Percentiles rank a stretch among this genome's conserved stretches.
phyloP scores from a whole-genome alignment of 176 grass and related monocot genomes.

The Saccharum officinarum region DNA sequence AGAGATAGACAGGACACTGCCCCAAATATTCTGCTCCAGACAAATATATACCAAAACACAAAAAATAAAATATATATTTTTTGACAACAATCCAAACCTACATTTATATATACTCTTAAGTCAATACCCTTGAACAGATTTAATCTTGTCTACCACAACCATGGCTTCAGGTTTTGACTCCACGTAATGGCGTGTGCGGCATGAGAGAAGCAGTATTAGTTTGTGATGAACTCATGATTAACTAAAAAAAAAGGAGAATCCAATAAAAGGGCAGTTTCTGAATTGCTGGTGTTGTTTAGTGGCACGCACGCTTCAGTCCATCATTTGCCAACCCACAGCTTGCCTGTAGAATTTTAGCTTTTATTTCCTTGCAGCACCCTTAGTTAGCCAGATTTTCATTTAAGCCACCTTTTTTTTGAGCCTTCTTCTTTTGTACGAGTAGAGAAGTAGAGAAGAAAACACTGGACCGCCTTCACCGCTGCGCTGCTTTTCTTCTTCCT shows the following conservation, averaged over 20 bases:
- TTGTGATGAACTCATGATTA: neutral
- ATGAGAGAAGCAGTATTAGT: neutral
- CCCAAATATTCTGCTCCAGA: conserved; percentile 24
- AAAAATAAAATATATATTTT: neutral
- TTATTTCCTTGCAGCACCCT: neutral
- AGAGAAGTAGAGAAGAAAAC: neutral
- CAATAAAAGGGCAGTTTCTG: neutral
- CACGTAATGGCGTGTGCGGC: neutral
- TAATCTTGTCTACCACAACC: neutral
- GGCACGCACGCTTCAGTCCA: conserved; percentile 46
- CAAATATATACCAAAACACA: neutral
- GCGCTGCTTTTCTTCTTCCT: conserved; percentile 5
- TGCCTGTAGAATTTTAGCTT: conserved; percentile 23
- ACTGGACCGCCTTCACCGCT: neutral
- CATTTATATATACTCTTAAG: neutral
- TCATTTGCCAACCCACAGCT: conserved; percentile 36
- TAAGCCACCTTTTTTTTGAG: neutral
- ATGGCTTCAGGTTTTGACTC: neutral
- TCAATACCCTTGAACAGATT: neutral
- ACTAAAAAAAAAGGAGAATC: neutral
- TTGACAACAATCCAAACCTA: too few relatives aligned
- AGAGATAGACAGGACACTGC: conserved; percentile 21
- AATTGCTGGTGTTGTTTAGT: conserved; percentile 15
- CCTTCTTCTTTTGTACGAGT: neutral
- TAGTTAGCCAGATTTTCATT: neutral